phyloP scores from a whole-genome alignment of 2,329 filamentous ascomycete genomes.

The Diaporthe eres region DNA sequence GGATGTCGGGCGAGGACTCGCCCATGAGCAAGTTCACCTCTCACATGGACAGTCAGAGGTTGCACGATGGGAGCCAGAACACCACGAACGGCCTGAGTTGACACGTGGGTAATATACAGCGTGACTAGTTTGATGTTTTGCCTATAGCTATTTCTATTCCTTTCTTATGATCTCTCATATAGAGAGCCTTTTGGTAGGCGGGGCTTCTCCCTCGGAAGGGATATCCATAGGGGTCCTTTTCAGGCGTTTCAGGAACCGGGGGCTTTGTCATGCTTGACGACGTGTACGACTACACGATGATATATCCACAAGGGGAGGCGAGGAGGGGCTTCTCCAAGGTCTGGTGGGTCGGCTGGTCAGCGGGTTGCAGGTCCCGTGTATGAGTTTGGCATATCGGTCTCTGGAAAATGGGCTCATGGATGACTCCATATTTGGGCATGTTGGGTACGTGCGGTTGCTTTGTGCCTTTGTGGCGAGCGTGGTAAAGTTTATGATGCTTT shows the following conservation, averaged over 20 bases:
- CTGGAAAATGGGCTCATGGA: constrained; percentile 31
- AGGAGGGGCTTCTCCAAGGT: constrained; percentile 1
- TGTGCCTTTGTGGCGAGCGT: constrained; percentile 13
- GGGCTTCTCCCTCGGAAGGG: not conserved
- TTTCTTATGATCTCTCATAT: constrained; percentile 19
- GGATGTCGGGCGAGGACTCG: constrained; percentile 76
- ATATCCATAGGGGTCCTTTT: constrained; percentile 17
- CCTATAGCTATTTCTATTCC: not conserved
- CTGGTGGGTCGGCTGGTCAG: constrained; percentile 18
- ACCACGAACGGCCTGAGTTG: constrained; percentile 33
- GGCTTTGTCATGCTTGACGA: constrained; percentile 35
- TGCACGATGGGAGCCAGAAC: constrained; percentile 30
- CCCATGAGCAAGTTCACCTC: constrained; percentile 70
- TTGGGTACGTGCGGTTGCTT: constrained; percentile 11
- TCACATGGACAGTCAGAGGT: constrained; percentile 46
- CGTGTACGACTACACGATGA: constrained; percentile 38
- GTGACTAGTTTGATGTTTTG: constrained; percentile 3
- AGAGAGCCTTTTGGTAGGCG: constrained; percentile 16
- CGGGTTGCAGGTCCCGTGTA: constrained; percentile 20
- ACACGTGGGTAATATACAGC: constrained; percentile 20
- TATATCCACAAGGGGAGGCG: constrained; percentile 20
- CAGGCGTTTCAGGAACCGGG: constrained; percentile 33
- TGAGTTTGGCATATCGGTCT: constrained; percentile 29
- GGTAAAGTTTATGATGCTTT: constrained; percentile 1
- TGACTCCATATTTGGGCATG: constrained; percentile 18